Conservation (phyloP, 2,329 filamentous ascomycete genomes). For the Hypomyces perniciosus region DNA sequence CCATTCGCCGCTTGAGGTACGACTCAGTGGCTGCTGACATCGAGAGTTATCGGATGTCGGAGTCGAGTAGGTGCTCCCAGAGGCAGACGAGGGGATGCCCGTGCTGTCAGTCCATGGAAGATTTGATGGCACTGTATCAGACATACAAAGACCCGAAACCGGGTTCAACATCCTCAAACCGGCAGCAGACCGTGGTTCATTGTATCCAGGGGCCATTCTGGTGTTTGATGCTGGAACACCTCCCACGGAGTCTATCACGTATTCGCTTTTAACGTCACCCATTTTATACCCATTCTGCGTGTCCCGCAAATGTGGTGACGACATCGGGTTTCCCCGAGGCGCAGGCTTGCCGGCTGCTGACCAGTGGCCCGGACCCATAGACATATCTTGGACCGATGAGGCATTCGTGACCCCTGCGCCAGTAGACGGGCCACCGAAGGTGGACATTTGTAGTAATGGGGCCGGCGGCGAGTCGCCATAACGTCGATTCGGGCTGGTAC, state of each 20-base stretch:
- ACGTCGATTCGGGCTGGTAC: conserved; percentile 16
- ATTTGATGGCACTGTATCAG: conserved; percentile 16
- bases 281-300: conserved; percentile 18
- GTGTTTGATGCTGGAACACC: conserved; percentile 15
- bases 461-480: conserved; percentile 14
- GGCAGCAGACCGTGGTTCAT: conserved; percentile 19
- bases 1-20: conserved; percentile 29
- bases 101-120: conserved; percentile 32
- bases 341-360: conserved; percentile 12
- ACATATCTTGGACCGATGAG: conserved; percentile 11
- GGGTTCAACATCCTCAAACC: conserved; percentile 18
- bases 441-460: conserved; percentile 17
- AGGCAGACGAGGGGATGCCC: conserved; percentile 39
- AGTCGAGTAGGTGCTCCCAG: conserved; percentile 44
- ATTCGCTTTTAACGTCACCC: conserved; percentile 16
- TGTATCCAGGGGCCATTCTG: conserved; percentile 15
- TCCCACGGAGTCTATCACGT: conserved; percentile 18
- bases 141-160: conserved; percentile 17
- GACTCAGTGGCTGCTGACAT: conserved; percentile 21
- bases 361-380: conserved; percentile 20
- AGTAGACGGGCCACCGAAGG: conserved; percentile 11
- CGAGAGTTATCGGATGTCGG: conserved; percentile 33
- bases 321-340: conserved; percentile 12
- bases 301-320: conserved; percentile 14
- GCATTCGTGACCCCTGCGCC: conserved; percentile 6